Evolutionary conservation across 2,329 filamentous ascomycete species (phyloP), one percentile per base, ranked within the genome.

Genomic region (Xylariaceae sp.): DNA sequence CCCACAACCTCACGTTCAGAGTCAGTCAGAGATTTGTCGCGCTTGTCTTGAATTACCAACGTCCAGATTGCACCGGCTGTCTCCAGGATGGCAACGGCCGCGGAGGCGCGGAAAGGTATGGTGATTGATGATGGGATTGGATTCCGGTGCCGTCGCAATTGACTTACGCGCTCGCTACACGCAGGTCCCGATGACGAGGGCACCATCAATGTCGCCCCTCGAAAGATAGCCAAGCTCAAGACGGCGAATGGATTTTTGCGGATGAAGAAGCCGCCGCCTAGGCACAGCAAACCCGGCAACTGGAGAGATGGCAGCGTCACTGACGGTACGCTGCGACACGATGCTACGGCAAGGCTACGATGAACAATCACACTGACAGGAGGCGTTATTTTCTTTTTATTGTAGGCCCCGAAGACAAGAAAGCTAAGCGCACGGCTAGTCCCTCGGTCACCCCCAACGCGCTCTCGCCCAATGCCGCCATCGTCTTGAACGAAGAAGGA

Each of bases 401-500:
- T 9, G 4, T 50, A 79, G 80, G 49, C 23, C 2, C 7, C 49
- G 49, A 84, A 58, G 80, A 83, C 17, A 86, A 84, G 68, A 86
- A 83, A 70, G 71, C 74, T 52, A 82, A 77, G 60, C 73, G 73
- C 54, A 74, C 72, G 47, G 77, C 70, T 48, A 73, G 68, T 48
- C 70, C 79, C 10, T 71, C 76, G 15, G 72, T 76, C 6, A 71
- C 73, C 52, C 73, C 75, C 5, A 77, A 75, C 3, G 67, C 76
- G 3, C 80, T 55, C 23, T 67, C 82, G 2, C 82, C 82, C 1
- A 78, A 78, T 2, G 82, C 84, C 0, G 77, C 85, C 1, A 80
- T 86, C 15, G 87, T 86, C 68, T 82, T 85, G 56, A 82, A 96
- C 55, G 90, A 95, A 68, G 87, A 92, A 61, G 84, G 80, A 62